A percentile compares a stretch with the other conserved stretches of the same genome.
Evolutionary conservation across 768 basidiomycete species (phyloP).

Genomic region (Hygrocybe coccinea): DNA sequence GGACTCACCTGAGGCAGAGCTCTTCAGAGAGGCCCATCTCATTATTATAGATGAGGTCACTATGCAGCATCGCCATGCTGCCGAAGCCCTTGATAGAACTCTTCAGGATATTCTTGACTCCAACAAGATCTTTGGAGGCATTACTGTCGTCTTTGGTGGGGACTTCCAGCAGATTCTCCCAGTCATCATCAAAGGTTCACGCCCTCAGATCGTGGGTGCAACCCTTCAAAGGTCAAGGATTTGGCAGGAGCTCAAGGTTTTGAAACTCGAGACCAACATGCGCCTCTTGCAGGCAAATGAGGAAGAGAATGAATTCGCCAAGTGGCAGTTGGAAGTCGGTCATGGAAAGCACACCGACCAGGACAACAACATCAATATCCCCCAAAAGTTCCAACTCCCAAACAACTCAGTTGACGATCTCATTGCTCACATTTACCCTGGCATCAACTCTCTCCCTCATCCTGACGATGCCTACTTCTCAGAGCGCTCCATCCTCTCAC

Average conservation of each 20-base stretch:
- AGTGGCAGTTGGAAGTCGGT: slow-evolving; percentile 36
- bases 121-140: slow-evolving; percentile 38
- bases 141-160: slow-evolving; percentile 45
- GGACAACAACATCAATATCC: slow-evolving; percentile 19
- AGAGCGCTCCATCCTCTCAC: too few relatives aligned
- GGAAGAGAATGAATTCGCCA: slow-evolving; percentile 29
- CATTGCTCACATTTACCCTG: too few relatives aligned
- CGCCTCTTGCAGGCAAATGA: slow-evolving; percentile 25
- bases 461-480: too few relatives aligned
- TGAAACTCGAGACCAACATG: slow-evolving; percentile 41
- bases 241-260: slow-evolving; percentile 32
- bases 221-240: slow-evolving; percentile 33
- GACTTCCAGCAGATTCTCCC: slow-evolving; percentile 48
- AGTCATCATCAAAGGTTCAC: slow-evolving; percentile 35
- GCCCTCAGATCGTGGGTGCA: slow-evolving; percentile 36
- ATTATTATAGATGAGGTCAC: slow-evolving; percentile 45
- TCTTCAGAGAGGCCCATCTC: slow-evolving; percentile 28
- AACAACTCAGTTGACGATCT: too few relatives aligned
- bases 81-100: slow-evolving; percentile 40
- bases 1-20: slow-evolving; percentile 23
- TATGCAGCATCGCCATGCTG: slow-evolving; percentile 32
- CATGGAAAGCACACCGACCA: slow-evolving; percentile 22
- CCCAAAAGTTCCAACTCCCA: too few relatives aligned
- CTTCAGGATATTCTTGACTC: slow-evolving; percentile 29
- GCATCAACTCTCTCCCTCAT: too few relatives aligned